phyloP scores from a whole-genome alignment of 306 rosid species.

The Malus orientalis region DNA sequence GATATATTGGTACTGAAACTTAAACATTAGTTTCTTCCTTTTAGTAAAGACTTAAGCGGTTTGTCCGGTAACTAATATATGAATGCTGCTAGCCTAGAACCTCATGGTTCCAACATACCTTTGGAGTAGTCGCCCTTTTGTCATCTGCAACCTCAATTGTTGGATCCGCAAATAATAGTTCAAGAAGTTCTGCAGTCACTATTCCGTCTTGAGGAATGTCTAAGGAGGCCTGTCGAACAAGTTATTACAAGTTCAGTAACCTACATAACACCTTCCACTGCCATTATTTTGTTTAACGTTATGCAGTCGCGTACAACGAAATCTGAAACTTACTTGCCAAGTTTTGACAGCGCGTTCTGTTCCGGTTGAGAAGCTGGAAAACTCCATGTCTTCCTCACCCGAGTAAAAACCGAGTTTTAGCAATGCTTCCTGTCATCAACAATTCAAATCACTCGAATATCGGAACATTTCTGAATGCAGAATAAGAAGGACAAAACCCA shows the following conservation, averaged over 20 bases:
- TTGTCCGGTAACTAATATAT: too few relatives aligned
- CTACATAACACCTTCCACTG: not conserved
- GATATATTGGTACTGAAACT: not conserved
- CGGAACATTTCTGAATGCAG: not conserved
- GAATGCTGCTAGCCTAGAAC: too few relatives aligned
- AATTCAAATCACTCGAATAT: not conserved
- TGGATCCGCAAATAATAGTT: constrained; percentile 36
- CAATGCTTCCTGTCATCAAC: constrained; percentile 60
- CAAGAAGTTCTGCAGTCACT: constrained; percentile 72
- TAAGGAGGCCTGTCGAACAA: constrained; percentile 44
- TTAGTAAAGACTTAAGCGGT: not conserved
- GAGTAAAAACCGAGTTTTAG: constrained; percentile 74
- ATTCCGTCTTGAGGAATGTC: constrained; percentile 78
- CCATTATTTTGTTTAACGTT: not conserved
- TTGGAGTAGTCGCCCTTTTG: constrained; percentile 18
- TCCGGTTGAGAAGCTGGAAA: constrained; percentile 69
- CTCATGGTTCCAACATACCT: constrained; percentile 31
- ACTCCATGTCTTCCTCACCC: constrained; percentile 89
- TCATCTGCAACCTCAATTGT: constrained; percentile 18
- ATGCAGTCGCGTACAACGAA: not conserved
- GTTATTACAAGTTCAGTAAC: not conserved
- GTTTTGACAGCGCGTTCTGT: constrained; percentile 95
- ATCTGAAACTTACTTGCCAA: constrained; percentile 75
- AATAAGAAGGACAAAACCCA: not conserved
- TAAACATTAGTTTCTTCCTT: not conserved